phyloP scores from a whole-genome alignment of 1,284 basidiomycete species.

The Cutaneotrichosporon sp. region DNA sequence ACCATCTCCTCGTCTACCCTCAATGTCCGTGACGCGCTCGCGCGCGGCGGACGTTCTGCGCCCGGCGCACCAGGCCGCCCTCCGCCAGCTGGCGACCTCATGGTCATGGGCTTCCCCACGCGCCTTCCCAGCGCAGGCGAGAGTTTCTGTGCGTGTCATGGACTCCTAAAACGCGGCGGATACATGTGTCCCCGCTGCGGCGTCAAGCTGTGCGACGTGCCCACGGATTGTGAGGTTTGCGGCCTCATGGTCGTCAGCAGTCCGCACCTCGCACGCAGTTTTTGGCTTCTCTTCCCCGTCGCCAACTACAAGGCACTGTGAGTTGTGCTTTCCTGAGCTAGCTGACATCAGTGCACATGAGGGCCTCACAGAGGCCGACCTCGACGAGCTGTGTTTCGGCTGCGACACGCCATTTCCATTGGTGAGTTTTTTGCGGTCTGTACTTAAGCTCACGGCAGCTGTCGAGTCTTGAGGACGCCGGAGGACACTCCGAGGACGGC shows the following conservation, averaged over 20 bases:
- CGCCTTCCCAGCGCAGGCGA: conserved; percentile 77
- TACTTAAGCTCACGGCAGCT: neutral
- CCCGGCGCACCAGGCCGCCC: conserved; percentile 36
- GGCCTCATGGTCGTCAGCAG: conserved; percentile 96
- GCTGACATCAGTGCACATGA: conserved; percentile 39
- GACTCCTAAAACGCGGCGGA: conserved; percentile 78
- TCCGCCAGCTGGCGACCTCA: conserved; percentile 75
- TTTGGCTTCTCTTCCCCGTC: conserved; percentile 46
- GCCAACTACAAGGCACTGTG: conserved; percentile 29
- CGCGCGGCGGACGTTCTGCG: conserved; percentile 44
- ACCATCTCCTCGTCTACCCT: conserved; percentile 46
- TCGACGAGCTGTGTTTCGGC: conserved; percentile 57
- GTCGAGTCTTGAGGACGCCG: conserved; percentile 27
- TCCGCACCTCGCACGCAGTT: conserved; percentile 79
- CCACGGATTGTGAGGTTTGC: conserved; percentile 96
- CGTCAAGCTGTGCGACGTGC: conserved; percentile 92
- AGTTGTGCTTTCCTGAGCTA: neutral
- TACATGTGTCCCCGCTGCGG: conserved; percentile 92
- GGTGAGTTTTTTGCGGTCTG: neutral
- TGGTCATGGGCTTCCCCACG: conserved; percentile 98
- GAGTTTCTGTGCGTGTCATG: conserved; percentile 88
- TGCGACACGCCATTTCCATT: conserved; percentile 62
- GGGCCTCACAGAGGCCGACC: conserved; percentile 40
- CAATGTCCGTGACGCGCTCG: conserved; percentile 50
- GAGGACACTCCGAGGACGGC: conserved; percentile 55